Percentiles rank a stretch among this genome's conserved stretches.
phyloP scores from a whole-genome alignment of 192 early-diverging fungal genomes.

The Rhizophagus clarus region DNA sequence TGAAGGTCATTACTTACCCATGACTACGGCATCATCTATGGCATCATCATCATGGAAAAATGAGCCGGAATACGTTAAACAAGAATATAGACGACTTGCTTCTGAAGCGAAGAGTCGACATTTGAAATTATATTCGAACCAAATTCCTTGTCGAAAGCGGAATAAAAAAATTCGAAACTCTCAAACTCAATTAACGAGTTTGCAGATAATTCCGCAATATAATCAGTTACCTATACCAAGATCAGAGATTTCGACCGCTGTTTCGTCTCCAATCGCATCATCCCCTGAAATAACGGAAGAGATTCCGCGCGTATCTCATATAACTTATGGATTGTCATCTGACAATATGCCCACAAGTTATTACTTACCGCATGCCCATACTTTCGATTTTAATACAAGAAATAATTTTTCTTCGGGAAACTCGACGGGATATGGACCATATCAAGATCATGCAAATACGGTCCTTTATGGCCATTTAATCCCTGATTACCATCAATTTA shows the following conservation, averaged over 20 bases:
- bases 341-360: not conserved
- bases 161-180: not conserved
- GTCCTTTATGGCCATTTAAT: not conserved
- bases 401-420: not conserved
- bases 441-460: not conserved
- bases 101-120: conserved; percentile 9
- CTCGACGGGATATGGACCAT: not conserved
- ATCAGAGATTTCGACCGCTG: not conserved
- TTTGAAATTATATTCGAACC: conserved; percentile 2
- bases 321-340: not conserved
- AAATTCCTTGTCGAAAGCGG: not conserved
- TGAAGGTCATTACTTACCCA: not conserved
- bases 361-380: not conserved
- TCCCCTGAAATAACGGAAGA: not conserved
- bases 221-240: not conserved
- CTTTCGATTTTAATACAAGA: not conserved
- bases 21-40: conserved; percentile 16
- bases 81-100: conserved; percentile 16
- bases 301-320: not conserved
- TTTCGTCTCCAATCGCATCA: not conserved
- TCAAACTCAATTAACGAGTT: not conserved
- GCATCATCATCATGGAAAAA: not conserved
- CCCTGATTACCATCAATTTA: not conserved
- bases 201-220: not conserved
- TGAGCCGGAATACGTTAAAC: not conserved